Evolutionary conservation across 2,329 filamentous ascomycete genomes (phyloP), one percentile per base, ranked within the genome.

Genomic region (Graphilbum ipis-grandicollis): DNA sequence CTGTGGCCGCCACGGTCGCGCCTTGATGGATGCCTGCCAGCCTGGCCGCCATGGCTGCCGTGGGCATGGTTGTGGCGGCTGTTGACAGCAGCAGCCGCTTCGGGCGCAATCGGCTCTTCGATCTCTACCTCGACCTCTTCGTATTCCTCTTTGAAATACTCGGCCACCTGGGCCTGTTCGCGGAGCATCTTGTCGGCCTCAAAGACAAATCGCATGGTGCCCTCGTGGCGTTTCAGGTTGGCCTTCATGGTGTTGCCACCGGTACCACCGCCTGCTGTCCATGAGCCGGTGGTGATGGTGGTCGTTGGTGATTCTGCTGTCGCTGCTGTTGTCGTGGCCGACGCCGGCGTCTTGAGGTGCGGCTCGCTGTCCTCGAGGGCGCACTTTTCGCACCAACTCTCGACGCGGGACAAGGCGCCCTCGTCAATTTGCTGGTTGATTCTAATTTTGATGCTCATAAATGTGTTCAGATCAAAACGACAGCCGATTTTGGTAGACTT

Each of bases 151-250:
- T 69, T 71, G 50, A 79, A 83, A 53, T 77, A 85, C 35, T 68
- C 63, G 4, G 66, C 65, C 2, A 86, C 78, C 12, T 68, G 64
- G 12, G 67, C 65, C 47, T 73, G 71, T 56, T 98, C 90, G 14
- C 66, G 64, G 33, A 69, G 67, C 2, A 85, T 85, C 35, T 78
- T 70, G 38, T 79, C 76, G 0, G 77, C 72, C 44, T 93, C 81
- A 34, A 96, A 76, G 56, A 94, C 83, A 54, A 93, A 96, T 7
- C 90, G 72, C 45, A 92, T 74, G 0, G 88, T 93, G 7, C 80
- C 80, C 18, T 83, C 78, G 47, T 67, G 54, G 56, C 37, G 51
- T 63, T 46, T 56, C 62, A 43, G 41, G 53, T 58, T 40, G 54
- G 65, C 35, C 59, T 70, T 60, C 21, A 46, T 44, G 17, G 46